A percentile compares a stretch with the other conserved stretches of the same genome.
These are phyloP conservation scores for Eutrema salsugineum DNA, from an alignment of 441 rosid genomes.

Conservation along the genomic window DNA sequence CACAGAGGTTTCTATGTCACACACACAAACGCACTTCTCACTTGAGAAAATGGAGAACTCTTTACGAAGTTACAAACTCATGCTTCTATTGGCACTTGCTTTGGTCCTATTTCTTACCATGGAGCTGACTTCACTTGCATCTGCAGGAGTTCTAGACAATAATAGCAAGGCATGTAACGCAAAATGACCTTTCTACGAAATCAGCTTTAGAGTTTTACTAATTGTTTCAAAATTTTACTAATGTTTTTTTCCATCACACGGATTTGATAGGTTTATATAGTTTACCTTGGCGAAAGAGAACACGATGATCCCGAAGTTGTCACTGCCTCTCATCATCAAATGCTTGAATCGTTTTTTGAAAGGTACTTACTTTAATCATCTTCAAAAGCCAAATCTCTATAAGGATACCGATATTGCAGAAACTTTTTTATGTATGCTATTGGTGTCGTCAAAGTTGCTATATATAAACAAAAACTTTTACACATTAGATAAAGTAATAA, in stretches of 20 bases:
- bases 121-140: background rate
- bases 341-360: constrained; percentile 36
- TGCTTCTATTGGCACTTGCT: background rate
- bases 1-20: background rate
- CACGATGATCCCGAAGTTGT: constrained; percentile 29
- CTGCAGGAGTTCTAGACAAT: background rate
- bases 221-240: no score
- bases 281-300: constrained; percentile 33
- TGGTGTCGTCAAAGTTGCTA: no score
- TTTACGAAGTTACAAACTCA: constrained; percentile 1
- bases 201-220: no score
- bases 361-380: constrained; percentile 22
- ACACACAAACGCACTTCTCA: background rate
- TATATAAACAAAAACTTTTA: no score
- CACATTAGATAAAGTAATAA: background rate
- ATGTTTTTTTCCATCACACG: background rate
- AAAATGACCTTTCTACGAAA: background rate
- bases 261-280: constrained; percentile 20
- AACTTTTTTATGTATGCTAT: no score
- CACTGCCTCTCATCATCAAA: constrained; percentile 32
- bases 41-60: constrained; percentile 13
- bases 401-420: no score
- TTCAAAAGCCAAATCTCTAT: background rate
- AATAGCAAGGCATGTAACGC: background rate
- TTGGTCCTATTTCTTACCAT: constrained; percentile 4